These are phyloP conservation scores for Neospermospora avenae DNA, from an alignment of 2,329 filamentous ascomycete genomes.

Conservation along the genomic window DNA sequence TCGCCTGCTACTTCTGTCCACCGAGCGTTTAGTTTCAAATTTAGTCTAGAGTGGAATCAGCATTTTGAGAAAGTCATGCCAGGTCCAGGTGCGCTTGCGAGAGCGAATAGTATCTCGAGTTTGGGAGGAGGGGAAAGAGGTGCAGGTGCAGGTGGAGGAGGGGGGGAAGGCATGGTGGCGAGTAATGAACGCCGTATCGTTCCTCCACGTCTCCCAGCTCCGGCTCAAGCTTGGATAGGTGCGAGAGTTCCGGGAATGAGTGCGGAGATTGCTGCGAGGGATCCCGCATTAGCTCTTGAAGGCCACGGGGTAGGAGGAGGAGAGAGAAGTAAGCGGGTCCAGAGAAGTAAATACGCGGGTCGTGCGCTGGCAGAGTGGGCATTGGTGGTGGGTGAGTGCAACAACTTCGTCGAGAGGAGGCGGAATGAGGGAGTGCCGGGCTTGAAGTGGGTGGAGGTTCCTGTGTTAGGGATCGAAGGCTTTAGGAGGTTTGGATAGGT, in stretches of 20 bases:
- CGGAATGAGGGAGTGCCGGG: constrained; percentile 68
- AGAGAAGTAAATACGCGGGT: constrained; percentile 60
- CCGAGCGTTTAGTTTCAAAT: constrained; percentile 65
- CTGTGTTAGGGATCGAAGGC: constrained; percentile 60
- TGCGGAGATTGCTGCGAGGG: constrained; percentile 26
- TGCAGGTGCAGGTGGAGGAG: no score
- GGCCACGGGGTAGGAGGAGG: constrained; percentile 6
- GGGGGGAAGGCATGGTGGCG: constrained; percentile 1
- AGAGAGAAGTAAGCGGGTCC: constrained; percentile 8
- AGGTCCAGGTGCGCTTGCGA: not conserved
- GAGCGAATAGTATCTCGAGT: constrained; percentile 4
- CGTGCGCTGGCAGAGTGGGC: constrained; percentile 77
- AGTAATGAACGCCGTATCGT: constrained; percentile 55
- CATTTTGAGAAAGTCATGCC: constrained; percentile 37
- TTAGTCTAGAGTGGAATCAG: constrained; percentile 65
- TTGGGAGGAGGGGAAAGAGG: no score
- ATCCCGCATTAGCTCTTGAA: constrained; percentile 24
- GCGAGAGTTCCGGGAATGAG: constrained; percentile 32
- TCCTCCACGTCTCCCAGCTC: constrained; percentile 65
- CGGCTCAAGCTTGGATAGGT: constrained; percentile 63
- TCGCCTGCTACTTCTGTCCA: constrained; percentile 44
- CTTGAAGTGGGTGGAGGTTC: constrained; percentile 67
- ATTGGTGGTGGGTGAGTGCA: constrained; percentile 71
- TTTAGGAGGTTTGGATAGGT: constrained; percentile 42
- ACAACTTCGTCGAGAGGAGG: constrained; percentile 75